Evolutionary conservation across 2,329 filamentous ascomycete genomes (phyloP), one percentile per base, ranked within the genome.

Genomic region (Leptosphaerulina australis): DNA sequence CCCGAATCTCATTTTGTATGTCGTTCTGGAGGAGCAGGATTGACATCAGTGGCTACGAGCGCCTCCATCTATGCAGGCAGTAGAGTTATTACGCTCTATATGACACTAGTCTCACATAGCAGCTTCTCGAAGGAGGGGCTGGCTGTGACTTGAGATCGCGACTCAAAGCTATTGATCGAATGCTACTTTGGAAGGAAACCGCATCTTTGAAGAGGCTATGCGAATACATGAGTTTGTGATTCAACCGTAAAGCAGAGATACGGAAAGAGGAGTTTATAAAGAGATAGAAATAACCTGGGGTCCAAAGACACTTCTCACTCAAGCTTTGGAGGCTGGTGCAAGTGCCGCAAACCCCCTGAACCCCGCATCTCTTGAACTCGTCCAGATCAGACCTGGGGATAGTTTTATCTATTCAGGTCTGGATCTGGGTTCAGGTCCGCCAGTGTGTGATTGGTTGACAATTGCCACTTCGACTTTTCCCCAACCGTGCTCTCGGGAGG

Each of bases 281-380:
- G 33, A 37, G 25, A 10, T 12, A 17, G 38, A 31, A 15, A 24
- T 31, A 30, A 15, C 26, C 15, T 34, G 20, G 22, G 20, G n/a
- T 29, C 12, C 21, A 20, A 22, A 38, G 21, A 40, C 26, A 30
- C 20, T 24, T 30, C 14, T 39, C 18, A 38, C 17, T 28, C 24
- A 50, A 40, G 47, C 34, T 50, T 40, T 36, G 3, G 40, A 35
- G 29, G 47, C 35, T 35, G 47, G 15, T 15, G 10, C 18, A 17
- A 34, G n/a, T 39, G 39, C 40, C 31, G 29, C 40, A 35, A n/a
- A 24, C 15, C 12, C 25, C 26, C 25, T 45, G 35, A 28, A 40
- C 47, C 40, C 47, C 47, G 40, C 40, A 22, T 39, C 30, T 10
- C n/a, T 39, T 45, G n/a, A n/a, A n/a, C n/a, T n/a, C n/a, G 40